Evolutionary conservation across 495 filamentous ascomycete genomes (phyloP), one percentile per base, ranked within the genome.

Genomic region (Xylaria venustula): DNA sequence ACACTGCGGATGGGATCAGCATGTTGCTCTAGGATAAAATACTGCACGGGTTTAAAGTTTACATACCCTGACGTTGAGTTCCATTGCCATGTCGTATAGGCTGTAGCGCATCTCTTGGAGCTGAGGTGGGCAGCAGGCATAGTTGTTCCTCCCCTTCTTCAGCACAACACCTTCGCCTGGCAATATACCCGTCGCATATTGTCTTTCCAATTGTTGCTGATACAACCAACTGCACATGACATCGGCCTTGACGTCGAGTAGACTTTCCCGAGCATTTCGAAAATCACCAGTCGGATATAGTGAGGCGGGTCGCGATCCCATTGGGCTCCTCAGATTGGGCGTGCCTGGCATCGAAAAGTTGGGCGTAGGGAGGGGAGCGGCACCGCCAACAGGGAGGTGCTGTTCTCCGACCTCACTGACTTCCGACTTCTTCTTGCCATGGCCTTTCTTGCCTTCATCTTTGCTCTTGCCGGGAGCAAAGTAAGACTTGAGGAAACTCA

Each of bases 221-320:
- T 84, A 79, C n/a, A 88, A 71, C 76, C 80, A 86, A 54, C 81
- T 83, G 62, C 84, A 82, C 76, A 85, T 82, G 54, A 88, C 79
- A 65, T 85, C 81, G 56, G 64, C 71, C 67, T 83, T 83, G 63
- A 87, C 80, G 49, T 85, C 78, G 41, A 71, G 63, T 25, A 86
- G 66, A 32, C 73, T 72, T 36, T 79, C 77, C 17, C 54, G 61
- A 32, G 48, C 63, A 64, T 67, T 67, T 55, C 64, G 60, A 60
- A 67, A 62, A 45, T 65, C 60, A 9, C 54, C 58, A 2, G 26
- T 20, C 17, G 60, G 56, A 25, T 60, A 62, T 34, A 61, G 11
- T 15, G 68, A 64, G 32, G 26, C 46, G 2, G 62, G 50, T 14
- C 62, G 62, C 34, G 64, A 62, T 54, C 12, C 54, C 46, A 62